These are phyloP conservation scores for Atractiella rhizophila DNA, from an alignment of 768 basidiomycete species.

Conservation along the genomic window DNA sequence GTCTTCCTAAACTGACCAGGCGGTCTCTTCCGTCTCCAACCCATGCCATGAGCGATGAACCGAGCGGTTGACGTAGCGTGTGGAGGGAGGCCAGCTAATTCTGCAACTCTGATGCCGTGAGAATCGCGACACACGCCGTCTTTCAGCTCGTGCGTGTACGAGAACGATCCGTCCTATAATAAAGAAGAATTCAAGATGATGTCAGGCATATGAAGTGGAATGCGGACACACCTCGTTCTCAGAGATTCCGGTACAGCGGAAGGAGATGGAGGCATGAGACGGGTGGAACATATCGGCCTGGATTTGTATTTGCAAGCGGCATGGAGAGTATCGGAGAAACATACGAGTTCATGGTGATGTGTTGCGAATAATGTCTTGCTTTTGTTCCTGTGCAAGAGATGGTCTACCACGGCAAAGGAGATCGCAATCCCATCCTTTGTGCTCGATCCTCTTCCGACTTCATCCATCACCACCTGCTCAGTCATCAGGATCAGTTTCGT, in stretches of 20 bases:
- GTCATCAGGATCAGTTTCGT: not conserved
- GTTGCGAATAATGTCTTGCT: constrained; percentile 51
- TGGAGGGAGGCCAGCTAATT: not conserved
- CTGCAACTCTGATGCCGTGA: not conserved
- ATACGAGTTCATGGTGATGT: constrained; percentile 86
- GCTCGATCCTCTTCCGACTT: constrained; percentile 91
- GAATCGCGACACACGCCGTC: not conserved
- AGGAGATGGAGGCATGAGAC: constrained; percentile 28
- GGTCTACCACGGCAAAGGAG: constrained; percentile 68
- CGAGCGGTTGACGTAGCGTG: too few relatives aligned
- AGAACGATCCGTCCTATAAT: not conserved
- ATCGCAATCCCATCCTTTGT: constrained; percentile 77
- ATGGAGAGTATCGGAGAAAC: too few relatives aligned
- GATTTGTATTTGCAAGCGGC: constrained; percentile 47
- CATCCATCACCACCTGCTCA: constrained; percentile 86
- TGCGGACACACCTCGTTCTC: constrained; percentile 37
- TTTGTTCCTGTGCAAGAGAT: constrained; percentile 41
- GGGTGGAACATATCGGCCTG: constrained; percentile 28
- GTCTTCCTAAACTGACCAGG: too few relatives aligned
- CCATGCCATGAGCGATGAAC: too few relatives aligned
- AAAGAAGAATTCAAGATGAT: not conserved
- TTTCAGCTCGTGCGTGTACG: not conserved
- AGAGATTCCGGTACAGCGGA: constrained; percentile 72
- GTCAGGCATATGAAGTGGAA: not conserved
- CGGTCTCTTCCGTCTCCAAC: too few relatives aligned